Base-by-base conservation (phyloP, 371 early-diverging fungal species). In the Rhizopus microsporus region DNA sequence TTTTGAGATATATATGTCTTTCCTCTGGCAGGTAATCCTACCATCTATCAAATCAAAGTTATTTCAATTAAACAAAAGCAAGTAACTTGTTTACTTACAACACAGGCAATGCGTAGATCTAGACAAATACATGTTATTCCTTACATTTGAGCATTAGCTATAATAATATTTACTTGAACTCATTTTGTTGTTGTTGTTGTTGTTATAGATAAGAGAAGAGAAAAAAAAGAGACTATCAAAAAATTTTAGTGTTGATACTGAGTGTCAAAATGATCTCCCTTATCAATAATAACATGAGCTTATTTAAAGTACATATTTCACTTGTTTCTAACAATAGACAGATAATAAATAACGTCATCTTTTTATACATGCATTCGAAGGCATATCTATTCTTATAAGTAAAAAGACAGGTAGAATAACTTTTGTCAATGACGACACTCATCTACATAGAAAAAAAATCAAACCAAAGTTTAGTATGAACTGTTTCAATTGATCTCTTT, bases 1-100 rank as follows among this genome's bases (percentile, higher is more conserved):
- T 97, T 99, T 63, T 95, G 90, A 10, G 94, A 88, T 53, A 94
- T 93, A 69, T 89, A 94, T 7, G 95, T 94, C 72, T 94, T 94
- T 52, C 95, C 94, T 50, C 93, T 79, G 9, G 94, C 94, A 40
- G 94, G 94, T 49, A 93, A 76, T 13, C 94, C 93, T 10, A 93
- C 91, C 82, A 88, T 88, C 92, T 87, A 73, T 5, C 51, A 43
- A 8, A 50, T 17, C 17, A 17, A 40, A 15, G 35, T 30, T 15
- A 46, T 9, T n/a, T 9, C 7, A 23, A n/a, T 15, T 34, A 33
- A 40, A 40, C 29, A 53, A 5, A 30, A 32, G 16, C 44, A 51
- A 29, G 30, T 23, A 13, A 3, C 42, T 23, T 9, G 16, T 4
- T 17, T 51, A 77, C 79, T 65, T 82, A 83, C 86, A 61, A 86